Base-by-base conservation (phyloP, 345 rosid species). In the Litchi chinensis region DNA sequence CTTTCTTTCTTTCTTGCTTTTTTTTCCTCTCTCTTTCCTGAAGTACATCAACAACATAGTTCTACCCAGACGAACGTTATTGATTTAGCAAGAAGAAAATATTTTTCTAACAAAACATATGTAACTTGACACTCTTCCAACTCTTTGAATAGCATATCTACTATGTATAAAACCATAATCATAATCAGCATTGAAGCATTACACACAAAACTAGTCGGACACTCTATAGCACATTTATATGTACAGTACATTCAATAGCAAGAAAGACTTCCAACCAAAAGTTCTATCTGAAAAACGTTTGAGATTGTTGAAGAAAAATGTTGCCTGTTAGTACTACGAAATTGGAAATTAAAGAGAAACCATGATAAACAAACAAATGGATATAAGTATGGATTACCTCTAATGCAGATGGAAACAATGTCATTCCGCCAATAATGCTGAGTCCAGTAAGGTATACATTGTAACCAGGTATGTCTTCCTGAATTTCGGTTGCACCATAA, bases 391-490 rank as follows among this genome's bases (percentile, higher is more conserved):
- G 22, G 60, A 28, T 72, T 88, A 96, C 98, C 98, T 96, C 99
- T 39, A 96, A 65, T 24, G 95, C 97, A 79, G 98, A 94, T 77
- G 93, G 94, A 83, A 96, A 96, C 82, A 96, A 80, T 82, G 99
- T 87, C 86, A 96, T 93, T 84, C 98, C 99, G 79, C 99, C 99
- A 41, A 96, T 91, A 79, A 96, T 94, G 84, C 99, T 94, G 77
- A 96, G 94, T 71, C 97, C 99, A 0, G 97, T 94, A 37, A 96
- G 89, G 80, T 94, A 94, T 52, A 82, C 92, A 80, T 83, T 94
- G 40, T 93, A 89, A 65, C 99, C 98, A 1, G 98, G 98, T 82
- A 96, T 85, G 54, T 90, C 97, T 86, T 94, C 97, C 79, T 91
- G 95, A 81, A 96, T 96, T 87, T 93, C 99, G 46, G 92, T 70